These are phyloP conservation scores for Prillingera fragicola DNA, from an alignment of 1,284 basidiomycete genomes.

Conservation along the genomic window DNA sequence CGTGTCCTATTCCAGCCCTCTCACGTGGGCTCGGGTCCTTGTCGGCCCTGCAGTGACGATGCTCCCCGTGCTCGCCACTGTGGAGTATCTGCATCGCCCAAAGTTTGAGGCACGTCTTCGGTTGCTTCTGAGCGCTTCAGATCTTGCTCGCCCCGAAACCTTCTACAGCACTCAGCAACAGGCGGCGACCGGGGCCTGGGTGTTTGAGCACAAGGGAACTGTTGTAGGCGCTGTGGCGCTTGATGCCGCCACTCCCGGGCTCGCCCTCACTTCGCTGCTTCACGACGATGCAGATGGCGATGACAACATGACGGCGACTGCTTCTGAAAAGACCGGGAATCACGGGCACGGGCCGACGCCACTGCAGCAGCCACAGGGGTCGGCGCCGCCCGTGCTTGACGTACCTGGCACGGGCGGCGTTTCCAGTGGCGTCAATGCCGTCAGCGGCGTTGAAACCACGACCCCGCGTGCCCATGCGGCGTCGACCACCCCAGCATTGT, in stretches of 20 bases:
- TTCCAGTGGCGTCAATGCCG: no score
- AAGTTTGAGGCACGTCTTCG: conserved; percentile 48
- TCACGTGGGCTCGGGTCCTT: conserved; percentile 57
- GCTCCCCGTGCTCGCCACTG: conserved; percentile 60
- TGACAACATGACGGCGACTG: conserved; percentile 28
- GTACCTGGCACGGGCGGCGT: no score
- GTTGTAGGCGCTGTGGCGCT: conserved; percentile 65
- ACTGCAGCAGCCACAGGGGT: no score
- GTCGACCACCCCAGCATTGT: no score
- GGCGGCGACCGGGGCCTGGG: conserved; percentile 58
- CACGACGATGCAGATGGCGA: conserved; percentile 15
- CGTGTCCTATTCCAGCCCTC: conserved; percentile 50
- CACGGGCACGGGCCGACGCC: no score
- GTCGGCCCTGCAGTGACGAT: conserved; percentile 61
- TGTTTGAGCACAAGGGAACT: conserved; percentile 58
- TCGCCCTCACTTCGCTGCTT: conserved; percentile 21
- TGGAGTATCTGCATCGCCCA: conserved; percentile 54
- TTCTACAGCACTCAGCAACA: conserved; percentile 66
- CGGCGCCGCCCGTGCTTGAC: no score
- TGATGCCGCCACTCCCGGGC: conserved; percentile 53
- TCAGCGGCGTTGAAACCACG: no score
- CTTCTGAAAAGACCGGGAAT: no score
- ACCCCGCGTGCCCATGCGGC: no score
- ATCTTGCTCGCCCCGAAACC: conserved; percentile 54
- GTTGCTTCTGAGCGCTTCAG: conserved; percentile 55